Evolutionary conservation across 352 stramenopile species (phyloP).

Genomic region (Peronospora destructor): DNA sequence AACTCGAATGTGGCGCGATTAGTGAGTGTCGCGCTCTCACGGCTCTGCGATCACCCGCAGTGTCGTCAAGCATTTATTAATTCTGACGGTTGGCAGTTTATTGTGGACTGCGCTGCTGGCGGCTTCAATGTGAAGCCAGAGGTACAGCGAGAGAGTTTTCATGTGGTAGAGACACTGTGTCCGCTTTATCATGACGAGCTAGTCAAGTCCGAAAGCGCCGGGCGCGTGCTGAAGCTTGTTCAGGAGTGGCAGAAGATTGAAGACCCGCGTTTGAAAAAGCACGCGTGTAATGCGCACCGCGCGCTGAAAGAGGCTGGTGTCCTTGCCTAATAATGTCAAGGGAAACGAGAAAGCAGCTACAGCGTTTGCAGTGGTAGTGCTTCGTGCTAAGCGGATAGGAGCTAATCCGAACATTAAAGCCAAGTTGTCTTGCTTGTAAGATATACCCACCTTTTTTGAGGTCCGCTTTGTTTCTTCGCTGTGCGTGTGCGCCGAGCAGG

Average conservation of each 20-base stretch:
- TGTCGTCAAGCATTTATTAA: slow-evolving; percentile 77
- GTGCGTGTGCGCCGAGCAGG: neutral
- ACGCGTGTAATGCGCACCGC: slow-evolving; percentile 71
- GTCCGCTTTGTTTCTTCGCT: slow-evolving; percentile 15
- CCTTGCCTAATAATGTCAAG: slow-evolving; percentile 48
- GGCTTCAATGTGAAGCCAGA: slow-evolving; percentile 55
- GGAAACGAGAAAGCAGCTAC: slow-evolving; percentile 8
- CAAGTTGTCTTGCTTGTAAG: slow-evolving; percentile 33
- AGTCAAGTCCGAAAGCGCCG: slow-evolving; percentile 51
- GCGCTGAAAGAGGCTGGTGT: slow-evolving; percentile 73
- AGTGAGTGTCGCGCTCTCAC: slow-evolving; percentile 64
- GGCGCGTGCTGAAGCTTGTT: slow-evolving; percentile 55
- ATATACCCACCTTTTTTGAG: slow-evolving; percentile 24
- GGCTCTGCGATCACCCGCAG: slow-evolving; percentile 77
- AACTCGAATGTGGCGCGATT: slow-evolving; percentile 52
- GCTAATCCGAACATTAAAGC: slow-evolving; percentile 5
- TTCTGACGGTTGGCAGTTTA: slow-evolving; percentile 79
- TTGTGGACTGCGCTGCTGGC: slow-evolving; percentile 66
- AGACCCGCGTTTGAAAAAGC: slow-evolving; percentile 79
- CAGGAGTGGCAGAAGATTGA: slow-evolving; percentile 79
- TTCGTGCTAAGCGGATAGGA: slow-evolving; percentile 10
- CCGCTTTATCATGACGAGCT: slow-evolving; percentile 78
- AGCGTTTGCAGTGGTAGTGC: slow-evolving; percentile 3
- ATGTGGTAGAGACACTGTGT: slow-evolving; percentile 81
- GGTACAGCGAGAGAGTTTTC: slow-evolving; percentile 78